Conservation (phyloP, 1,139 yeast genomes). For the Magnusiomyces magnusii region DNA sequence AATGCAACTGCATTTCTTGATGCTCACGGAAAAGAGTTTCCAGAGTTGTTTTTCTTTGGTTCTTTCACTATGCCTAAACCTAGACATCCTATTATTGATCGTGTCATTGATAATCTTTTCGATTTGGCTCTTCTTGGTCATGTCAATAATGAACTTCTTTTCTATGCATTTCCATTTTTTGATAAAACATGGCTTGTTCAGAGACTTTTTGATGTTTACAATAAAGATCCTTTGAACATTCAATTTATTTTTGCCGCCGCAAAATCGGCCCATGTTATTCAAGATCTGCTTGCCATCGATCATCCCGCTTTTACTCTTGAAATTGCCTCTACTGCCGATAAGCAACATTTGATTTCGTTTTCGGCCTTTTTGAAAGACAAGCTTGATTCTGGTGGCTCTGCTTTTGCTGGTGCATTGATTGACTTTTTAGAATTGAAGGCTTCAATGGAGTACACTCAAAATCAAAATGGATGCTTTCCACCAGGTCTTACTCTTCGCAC, state of each 20-base stretch:
- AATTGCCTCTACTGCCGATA: conserved; percentile 32
- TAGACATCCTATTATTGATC: conserved; percentile 32
- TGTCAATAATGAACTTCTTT: conserved; percentile 23
- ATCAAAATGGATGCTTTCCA: conserved; percentile 26
- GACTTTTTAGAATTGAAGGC: conserved; percentile 34
- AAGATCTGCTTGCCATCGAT: conserved; percentile 25
- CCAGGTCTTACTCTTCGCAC: conserved; percentile 29
- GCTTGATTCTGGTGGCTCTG: conserved; percentile 21
- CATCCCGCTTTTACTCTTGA: conserved; percentile 31
- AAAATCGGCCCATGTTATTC: conserved; percentile 23
- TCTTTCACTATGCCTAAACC: conserved; percentile 33
- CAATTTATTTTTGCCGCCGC: conserved; percentile 24
- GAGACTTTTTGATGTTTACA: conserved; percentile 15
- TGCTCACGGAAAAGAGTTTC: conserved; percentile 30
- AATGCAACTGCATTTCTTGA: conserved; percentile 29
- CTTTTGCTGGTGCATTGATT: conserved; percentile 29
- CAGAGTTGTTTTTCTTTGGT: conserved; percentile 35
- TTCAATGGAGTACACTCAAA: conserved; percentile 30
- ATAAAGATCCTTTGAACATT: conserved; percentile 22
- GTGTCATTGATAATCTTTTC: conserved; percentile 31
- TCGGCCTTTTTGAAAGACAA: conserved; percentile 27
- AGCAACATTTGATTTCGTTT: conserved; percentile 26
- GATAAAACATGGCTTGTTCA: conserved; percentile 24
- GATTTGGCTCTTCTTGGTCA: conserved; percentile 32
- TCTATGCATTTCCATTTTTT: conserved; percentile 21